Percentiles rank a stretch among this genome's conserved stretches.
These are phyloP conservation scores for Sideroxylon spinosum DNA, from an alignment of 179 eudicot genomes.

Conservation along the genomic window DNA sequence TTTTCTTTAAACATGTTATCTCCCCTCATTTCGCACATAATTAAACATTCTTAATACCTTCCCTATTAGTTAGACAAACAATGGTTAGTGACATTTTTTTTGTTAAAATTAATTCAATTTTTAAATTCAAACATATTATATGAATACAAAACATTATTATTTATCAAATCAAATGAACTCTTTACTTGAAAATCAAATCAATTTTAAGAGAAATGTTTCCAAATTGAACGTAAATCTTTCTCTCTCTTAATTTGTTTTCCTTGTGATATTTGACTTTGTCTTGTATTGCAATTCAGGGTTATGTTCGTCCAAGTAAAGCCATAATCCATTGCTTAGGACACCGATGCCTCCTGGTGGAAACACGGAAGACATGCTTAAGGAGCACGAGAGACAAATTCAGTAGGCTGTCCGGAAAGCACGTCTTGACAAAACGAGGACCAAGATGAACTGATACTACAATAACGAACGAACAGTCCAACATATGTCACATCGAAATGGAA, in stretches of 20 bases:
- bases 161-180: no score
- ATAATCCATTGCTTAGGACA: constrained; percentile 77
- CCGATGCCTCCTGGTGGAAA: constrained; percentile 78
- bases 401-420: constrained; percentile 84
- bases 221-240: no score
- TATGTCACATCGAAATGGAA: constrained; percentile 19
- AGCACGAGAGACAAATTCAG: constrained; percentile 89
- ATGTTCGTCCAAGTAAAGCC: constrained; percentile 41
- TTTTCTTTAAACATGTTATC: no score
- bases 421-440: constrained; percentile 41
- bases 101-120: no score
- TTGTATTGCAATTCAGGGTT: constrained; percentile 34
- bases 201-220: no score
- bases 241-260: no score
- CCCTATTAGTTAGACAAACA: no score
- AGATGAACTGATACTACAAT: constrained; percentile 25
- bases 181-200: no score
- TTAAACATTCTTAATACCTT: neutral
- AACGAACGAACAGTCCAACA: constrained; percentile 3
- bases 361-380: constrained; percentile 90
- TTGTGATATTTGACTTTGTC: no score
- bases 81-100: no score
- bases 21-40: neutral
- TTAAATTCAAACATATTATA: no score
- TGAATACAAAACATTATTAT: no score